Conservation (phyloP, 1,284 basidiomycete species). For the Peniophora sp. region DNA sequence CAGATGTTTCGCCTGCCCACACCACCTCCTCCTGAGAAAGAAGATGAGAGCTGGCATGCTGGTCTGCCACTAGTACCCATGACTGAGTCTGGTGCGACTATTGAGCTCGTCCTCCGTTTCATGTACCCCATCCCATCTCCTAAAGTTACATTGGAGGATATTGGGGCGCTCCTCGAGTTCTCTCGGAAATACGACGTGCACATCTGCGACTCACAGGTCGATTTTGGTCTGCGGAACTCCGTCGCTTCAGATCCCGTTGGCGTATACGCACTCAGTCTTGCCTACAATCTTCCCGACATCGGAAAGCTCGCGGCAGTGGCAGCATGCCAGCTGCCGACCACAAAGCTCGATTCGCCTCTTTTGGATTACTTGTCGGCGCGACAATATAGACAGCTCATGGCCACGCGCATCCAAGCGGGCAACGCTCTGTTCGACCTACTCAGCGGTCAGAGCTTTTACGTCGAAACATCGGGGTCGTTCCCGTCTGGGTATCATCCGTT, state of each 20-base stretch:
- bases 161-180: constrained; percentile 7
- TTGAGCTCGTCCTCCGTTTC: constrained; percentile 8
- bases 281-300: neutral
- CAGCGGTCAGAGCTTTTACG: too few relatives aligned
- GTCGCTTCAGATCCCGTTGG: constrained; percentile 5
- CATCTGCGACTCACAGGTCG: constrained; percentile 2
- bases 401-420: too few relatives aligned
- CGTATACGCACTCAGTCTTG: constrained; percentile 7
- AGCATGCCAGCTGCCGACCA: too few relatives aligned
- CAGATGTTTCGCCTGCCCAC: constrained; percentile 9
- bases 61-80: constrained; percentile 6
- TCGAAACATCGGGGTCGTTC: too few relatives aligned
- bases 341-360: too few relatives aligned
- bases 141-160: constrained; percentile 5
- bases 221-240: constrained; percentile 4
- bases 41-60: neutral
- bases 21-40: neutral
- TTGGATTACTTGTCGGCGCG: too few relatives aligned
- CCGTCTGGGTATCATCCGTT: too few relatives aligned
- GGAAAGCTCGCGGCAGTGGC: neutral
- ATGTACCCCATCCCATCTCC: constrained; percentile 9
- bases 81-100: constrained; percentile 3
- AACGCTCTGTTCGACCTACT: too few relatives aligned
- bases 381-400: too few relatives aligned
- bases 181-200: constrained; percentile 11